Conservation (phyloP, 2,329 filamentous ascomycete genomes). For the Colletotrichum caudatum region DNA sequence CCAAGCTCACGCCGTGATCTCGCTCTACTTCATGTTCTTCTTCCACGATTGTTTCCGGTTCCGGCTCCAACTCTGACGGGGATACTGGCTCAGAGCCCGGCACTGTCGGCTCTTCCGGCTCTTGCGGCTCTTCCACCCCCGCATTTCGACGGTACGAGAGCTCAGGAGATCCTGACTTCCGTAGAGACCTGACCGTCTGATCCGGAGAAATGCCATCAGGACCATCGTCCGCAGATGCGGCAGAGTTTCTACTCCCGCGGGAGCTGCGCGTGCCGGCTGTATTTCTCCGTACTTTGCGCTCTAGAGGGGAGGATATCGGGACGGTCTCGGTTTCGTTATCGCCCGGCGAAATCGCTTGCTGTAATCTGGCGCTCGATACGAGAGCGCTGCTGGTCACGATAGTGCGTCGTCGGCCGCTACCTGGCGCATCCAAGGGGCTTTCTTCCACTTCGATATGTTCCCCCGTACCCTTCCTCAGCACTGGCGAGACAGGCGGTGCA, state of each 20-base stretch:
- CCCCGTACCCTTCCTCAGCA: constrained; percentile 15
- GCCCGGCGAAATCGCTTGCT: constrained; percentile 53
- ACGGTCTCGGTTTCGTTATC: constrained; percentile 47
- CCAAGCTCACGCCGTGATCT: constrained; percentile 46
- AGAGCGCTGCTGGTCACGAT: constrained; percentile 52
- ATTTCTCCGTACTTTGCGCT: constrained; percentile 55
- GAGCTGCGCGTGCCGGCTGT: constrained; percentile 47
- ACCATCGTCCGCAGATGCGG: constrained; percentile 43
- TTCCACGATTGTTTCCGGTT: constrained; percentile 13
- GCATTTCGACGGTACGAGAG: constrained; percentile 25
- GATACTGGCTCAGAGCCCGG: constrained; percentile 2
- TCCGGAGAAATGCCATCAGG: constrained; percentile 53
- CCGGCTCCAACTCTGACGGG: constrained; percentile 2
- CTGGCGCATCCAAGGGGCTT: constrained; percentile 66
- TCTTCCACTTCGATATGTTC: constrained; percentile 61
- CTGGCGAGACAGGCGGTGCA: constrained; percentile 23
- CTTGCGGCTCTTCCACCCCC: background rate
- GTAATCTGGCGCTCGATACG: constrained; percentile 58
- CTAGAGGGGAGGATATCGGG: constrained; percentile 57
- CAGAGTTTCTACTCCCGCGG: constrained; percentile 44
- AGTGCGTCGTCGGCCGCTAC: constrained; percentile 63
- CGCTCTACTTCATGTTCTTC: constrained; percentile 7
- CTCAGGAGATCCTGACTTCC: constrained; percentile 34
- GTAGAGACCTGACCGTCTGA: background rate
- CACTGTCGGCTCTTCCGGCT: background rate